Conservation (phyloP, 2,329 filamentous ascomycete genomes). For the Fusarium duplospermum region DNA sequence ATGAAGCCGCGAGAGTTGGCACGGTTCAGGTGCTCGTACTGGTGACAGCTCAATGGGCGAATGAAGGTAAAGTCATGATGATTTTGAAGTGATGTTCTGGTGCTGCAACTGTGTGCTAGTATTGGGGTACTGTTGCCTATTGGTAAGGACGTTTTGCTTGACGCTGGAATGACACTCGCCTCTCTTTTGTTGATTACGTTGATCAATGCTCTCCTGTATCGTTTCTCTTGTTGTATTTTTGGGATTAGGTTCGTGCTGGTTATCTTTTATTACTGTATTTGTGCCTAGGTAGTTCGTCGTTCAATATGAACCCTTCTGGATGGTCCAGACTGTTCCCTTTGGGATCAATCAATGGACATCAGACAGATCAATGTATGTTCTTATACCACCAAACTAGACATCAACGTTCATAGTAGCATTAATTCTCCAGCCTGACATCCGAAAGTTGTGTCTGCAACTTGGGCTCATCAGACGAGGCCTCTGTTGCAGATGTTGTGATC, state of each 20-base stretch:
- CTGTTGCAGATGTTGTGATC: background rate
- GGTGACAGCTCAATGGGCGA: background rate
- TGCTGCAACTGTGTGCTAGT: background rate
- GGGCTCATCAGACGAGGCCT: background rate
- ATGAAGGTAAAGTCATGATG: background rate
- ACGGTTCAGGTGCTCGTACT: constrained; percentile 27
- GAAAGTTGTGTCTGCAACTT: background rate
- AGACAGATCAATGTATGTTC: background rate
- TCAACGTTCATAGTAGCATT: no score
- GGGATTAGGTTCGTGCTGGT: background rate
- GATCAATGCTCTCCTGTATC: background rate
- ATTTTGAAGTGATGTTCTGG: background rate
- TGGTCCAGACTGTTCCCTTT: background rate
- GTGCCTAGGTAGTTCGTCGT: background rate
- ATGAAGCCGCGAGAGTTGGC: constrained; percentile 29
- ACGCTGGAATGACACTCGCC: background rate
- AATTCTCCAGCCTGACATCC: background rate
- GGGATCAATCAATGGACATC: background rate
- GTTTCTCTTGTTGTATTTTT: background rate
- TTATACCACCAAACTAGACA: background rate
- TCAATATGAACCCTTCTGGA: background rate
- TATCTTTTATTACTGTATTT: background rate
- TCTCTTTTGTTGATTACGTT: background rate
- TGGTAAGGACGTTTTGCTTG: constrained; percentile 2
- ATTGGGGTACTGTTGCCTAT: background rate